Percentiles rank a stretch among this genome's conserved stretches.
These are phyloP conservation scores for Aspergillus ruber DNA, from an alignment of 2,329 filamentous ascomycete species.

Conservation along the genomic window DNA sequence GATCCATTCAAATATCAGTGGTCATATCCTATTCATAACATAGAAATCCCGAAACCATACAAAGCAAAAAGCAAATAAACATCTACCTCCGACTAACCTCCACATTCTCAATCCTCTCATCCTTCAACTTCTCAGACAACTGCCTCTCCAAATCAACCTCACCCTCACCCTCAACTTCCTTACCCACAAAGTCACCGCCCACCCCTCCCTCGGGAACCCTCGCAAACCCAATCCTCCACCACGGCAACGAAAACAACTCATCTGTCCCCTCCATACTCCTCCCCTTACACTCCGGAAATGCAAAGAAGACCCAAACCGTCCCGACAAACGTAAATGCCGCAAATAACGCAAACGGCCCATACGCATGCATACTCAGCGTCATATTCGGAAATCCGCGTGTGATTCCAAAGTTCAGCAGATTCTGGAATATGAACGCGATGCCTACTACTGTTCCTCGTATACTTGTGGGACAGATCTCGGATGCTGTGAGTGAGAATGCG, in stretches of 20 bases:
- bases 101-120: background rate
- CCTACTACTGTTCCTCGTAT: slow-evolving; percentile 13
- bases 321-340: slow-evolving; percentile 9
- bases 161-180: background rate
- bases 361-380: slow-evolving; percentile 12
- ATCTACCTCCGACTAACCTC: background rate
- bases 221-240: slow-evolving; percentile 11
- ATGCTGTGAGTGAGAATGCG: slow-evolving; percentile 13
- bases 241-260: slow-evolving; percentile 9
- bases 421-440: slow-evolving; percentile 16
- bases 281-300: slow-evolving; percentile 14
- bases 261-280: slow-evolving; percentile 11
- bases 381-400: slow-evolving; percentile 14
- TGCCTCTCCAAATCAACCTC: background rate
- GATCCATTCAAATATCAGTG: too few species aligned
- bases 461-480: slow-evolving; percentile 15
- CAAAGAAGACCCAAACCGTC: slow-evolving; percentile 12
- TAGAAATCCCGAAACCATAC: too few species aligned
- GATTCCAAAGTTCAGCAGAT: slow-evolving; percentile 16
- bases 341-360: slow-evolving; percentile 15
- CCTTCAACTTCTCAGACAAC: background rate
- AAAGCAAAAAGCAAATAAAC: background rate
- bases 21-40: too few species aligned
- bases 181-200: background rate
- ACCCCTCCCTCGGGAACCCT: background rate